These are phyloP conservation scores for Neobulgaria alba DNA, from an alignment of 2,329 filamentous ascomycete genomes.

Conservation along the genomic window DNA sequence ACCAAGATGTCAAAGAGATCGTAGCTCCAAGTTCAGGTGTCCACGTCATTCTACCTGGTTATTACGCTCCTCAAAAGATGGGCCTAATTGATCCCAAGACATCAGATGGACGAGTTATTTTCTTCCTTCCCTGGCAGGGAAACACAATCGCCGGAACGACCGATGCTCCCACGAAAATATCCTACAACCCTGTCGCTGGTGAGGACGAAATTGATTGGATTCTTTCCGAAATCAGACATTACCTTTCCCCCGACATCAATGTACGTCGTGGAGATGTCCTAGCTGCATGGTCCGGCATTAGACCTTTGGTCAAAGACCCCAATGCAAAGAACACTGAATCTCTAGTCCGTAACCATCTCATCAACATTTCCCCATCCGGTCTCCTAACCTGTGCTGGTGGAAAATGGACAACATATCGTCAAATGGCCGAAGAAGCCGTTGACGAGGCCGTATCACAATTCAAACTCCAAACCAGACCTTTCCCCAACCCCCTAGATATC, in stretches of 20 bases:
- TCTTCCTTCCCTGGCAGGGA: slow-evolving; percentile 89
- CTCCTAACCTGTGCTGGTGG: slow-evolving; percentile 79
- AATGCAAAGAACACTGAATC: slow-evolving; percentile 81
- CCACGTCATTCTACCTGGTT: slow-evolving; percentile 79
- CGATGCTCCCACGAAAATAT: slow-evolving; percentile 66
- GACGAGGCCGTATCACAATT: slow-evolving; percentile 69
- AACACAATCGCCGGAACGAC: slow-evolving; percentile 89
- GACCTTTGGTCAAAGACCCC: slow-evolving; percentile 77
- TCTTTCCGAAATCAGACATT: slow-evolving; percentile 71
- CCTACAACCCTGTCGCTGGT: slow-evolving; percentile 64
- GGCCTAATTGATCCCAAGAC: slow-evolving; percentile 80
- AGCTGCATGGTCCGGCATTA: slow-evolving; percentile 82
- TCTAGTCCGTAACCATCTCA: slow-evolving; percentile 77
- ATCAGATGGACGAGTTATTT: slow-evolving; percentile 82
- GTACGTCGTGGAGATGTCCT: slow-evolving; percentile 81
- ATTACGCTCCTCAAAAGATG: slow-evolving; percentile 80
- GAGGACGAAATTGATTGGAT: slow-evolving; percentile 88
- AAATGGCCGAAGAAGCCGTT: slow-evolving; percentile 87
- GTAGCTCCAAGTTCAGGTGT: slow-evolving; percentile 80
- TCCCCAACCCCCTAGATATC: slow-evolving; percentile 55
- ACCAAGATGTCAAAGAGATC: slow-evolving; percentile 62
- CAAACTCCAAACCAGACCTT: slow-evolving; percentile 47
- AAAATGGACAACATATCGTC: slow-evolving; percentile 89
- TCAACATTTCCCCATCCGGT: slow-evolving; percentile 71
- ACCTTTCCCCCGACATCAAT: slow-evolving; percentile 76